These are phyloP conservation scores for Sarocladiaceae sp. DNA, from an alignment of 2,329 filamentous ascomycete genomes.

Conservation along the genomic window DNA sequence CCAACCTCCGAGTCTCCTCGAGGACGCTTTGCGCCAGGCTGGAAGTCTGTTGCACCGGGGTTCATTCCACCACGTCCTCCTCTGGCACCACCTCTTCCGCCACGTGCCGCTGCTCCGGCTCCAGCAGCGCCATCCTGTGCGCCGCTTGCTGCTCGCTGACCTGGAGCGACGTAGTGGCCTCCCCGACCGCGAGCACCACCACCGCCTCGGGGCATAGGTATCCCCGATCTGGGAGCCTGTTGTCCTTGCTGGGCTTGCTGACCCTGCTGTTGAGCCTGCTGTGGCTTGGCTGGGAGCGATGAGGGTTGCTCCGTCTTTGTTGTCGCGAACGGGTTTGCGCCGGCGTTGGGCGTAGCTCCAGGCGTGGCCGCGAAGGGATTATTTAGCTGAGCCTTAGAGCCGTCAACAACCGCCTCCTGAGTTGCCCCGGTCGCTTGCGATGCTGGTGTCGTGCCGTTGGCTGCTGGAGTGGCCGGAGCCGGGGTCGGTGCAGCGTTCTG, in stretches of 20 bases:
- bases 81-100: constrained; percentile 35
- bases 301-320: constrained; percentile 12
- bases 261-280: constrained; percentile 13
- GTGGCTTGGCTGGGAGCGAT: constrained; percentile 10
- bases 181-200: constrained; percentile 29
- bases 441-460: constrained; percentile 4
- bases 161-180: constrained; percentile 29
- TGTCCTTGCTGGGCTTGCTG: constrained; percentile 14
- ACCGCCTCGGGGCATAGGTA: constrained; percentile 36
- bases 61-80: constrained; percentile 40
- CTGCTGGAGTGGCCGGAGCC: constrained; percentile 8
- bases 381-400: background rate
- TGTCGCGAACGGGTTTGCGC: constrained; percentile 27
- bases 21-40: constrained; percentile 51
- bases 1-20: constrained; percentile 44
- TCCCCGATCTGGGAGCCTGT: constrained; percentile 25
- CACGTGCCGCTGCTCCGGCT: constrained; percentile 25
- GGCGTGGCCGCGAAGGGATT: constrained; percentile 15
- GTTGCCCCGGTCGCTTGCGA: constrained; percentile 12
- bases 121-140: constrained; percentile 27
- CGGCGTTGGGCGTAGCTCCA: constrained; percentile 18
- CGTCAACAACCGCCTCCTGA: background rate
- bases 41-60: constrained; percentile 47
- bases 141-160: constrained; percentile 29
- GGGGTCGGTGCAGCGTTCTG: constrained; percentile 8